These are phyloP conservation scores for Taiwanofungus camphoratus DNA, from an alignment of 1,284 basidiomycete genomes.

Conservation along the genomic window DNA sequence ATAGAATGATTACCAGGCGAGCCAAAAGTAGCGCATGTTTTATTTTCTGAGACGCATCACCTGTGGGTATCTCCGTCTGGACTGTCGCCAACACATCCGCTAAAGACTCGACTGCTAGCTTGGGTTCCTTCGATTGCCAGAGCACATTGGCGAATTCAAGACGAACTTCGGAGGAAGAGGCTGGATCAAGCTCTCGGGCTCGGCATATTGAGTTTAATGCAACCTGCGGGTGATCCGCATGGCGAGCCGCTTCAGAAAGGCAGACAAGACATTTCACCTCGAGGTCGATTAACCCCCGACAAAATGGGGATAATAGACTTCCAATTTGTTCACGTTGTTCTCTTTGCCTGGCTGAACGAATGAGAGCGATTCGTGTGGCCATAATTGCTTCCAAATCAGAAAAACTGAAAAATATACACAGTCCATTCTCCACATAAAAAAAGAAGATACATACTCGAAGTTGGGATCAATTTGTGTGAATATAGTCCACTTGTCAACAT, in stretches of 20 bases:
- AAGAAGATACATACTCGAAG: conserved; percentile 54
- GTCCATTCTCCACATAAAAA: conserved; percentile 7
- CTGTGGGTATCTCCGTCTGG: conserved; percentile 5
- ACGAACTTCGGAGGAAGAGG: conserved; percentile 49
- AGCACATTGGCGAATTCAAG: conserved; percentile 87
- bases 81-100: conserved; percentile 37
- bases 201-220: conserved; percentile 83
- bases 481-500: conserved; percentile 31
- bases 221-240: conserved; percentile 68
- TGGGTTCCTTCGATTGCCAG: conserved; percentile 85
- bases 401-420: conserved; percentile 48
- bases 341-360: conserved; percentile 61
- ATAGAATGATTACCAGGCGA: conserved; percentile 42
- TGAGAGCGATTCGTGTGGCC: conserved; percentile 78
- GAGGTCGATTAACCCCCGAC: conserved; percentile 46
- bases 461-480: conserved; percentile 46
- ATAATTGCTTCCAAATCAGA: conserved; percentile 71
- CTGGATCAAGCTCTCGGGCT: conserved; percentile 59
- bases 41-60: conserved; percentile 12
- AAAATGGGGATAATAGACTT: conserved; percentile 51
- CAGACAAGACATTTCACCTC: conserved; percentile 71
- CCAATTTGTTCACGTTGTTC: conserved; percentile 73
- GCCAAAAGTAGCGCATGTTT: conserved; percentile 49
- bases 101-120: conserved; percentile 76
- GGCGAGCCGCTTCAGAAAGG: conserved; percentile 72